These are phyloP conservation scores for Beauveria sp. DNA, from an alignment of 2,329 filamentous ascomycete genomes.

Conservation along the genomic window DNA sequence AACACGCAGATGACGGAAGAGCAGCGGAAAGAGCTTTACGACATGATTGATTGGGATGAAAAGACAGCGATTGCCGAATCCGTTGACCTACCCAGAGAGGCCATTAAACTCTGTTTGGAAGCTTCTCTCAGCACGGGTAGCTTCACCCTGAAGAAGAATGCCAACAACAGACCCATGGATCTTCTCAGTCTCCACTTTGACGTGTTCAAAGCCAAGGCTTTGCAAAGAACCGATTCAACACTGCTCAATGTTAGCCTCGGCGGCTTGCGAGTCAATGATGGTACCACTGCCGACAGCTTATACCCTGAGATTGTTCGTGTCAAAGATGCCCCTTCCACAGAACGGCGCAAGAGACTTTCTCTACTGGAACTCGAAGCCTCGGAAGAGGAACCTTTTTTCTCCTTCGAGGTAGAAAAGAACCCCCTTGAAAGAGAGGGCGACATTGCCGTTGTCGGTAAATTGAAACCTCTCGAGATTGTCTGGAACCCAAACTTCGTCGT, in stretches of 20 bases:
- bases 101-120: conserved; percentile 86
- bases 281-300: conserved; percentile 82
- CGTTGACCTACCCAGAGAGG: conserved; percentile 83
- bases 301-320: conserved; percentile 94
- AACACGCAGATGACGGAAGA: conserved; percentile 88
- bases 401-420: conserved; percentile 88
- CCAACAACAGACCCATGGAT: conserved; percentile 55
- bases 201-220: conserved; percentile 80
- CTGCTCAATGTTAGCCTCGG: conserved; percentile 84
- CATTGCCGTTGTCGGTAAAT: conserved; percentile 77
- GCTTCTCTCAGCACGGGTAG: conserved; percentile 91
- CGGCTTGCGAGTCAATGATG: conserved; percentile 89
- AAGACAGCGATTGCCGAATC: conserved; percentile 82
- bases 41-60: conserved; percentile 97
- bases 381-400: conserved; percentile 74
- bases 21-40: conserved; percentile 91
- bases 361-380: conserved; percentile 45
- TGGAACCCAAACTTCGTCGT: conserved; percentile 94
- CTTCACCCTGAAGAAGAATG: conserved; percentile 81
- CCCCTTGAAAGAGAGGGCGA: conserved; percentile 90
- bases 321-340: conserved; percentile 65
- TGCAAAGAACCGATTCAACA: conserved; percentile 86
- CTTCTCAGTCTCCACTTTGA: conserved; percentile 91
- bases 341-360: conserved; percentile 41
- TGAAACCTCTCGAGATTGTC: conserved; percentile 93